These are phyloP conservation scores for Cryphonectria japonica DNA, from an alignment of 2,329 filamentous ascomycete species.

Conservation along the genomic window DNA sequence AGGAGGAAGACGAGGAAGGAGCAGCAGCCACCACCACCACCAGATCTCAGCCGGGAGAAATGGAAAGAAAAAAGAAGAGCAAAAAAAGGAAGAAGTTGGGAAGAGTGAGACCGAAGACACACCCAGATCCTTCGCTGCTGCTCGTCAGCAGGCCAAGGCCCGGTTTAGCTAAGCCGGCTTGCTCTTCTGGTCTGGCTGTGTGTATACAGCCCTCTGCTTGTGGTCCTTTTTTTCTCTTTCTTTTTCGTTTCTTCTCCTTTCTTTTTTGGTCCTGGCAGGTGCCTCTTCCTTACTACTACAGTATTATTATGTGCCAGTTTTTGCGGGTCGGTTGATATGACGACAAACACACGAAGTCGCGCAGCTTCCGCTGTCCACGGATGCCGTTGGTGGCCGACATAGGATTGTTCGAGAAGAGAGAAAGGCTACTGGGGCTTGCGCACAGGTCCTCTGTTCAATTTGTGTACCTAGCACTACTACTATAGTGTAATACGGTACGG, in stretches of 20 bases:
- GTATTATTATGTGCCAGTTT: too few relatives aligned
- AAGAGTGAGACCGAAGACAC: conserved; percentile 9
- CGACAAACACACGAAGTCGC: neutral
- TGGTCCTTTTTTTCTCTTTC: neutral
- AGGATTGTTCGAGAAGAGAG: neutral
- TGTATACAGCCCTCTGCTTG: neutral
- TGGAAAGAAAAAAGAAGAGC: neutral
- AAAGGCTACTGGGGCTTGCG: neutral
- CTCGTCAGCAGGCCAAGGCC: conserved; percentile 23
- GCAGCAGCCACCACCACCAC: neutral
- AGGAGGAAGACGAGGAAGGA: neutral
- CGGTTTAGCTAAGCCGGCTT: conserved; percentile 20
- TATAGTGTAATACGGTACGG: neutral
- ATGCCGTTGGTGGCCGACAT: neutral
- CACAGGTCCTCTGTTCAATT: neutral
- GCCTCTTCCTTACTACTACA: neutral
- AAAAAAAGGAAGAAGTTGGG: neutral
- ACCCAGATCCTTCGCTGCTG: conserved; percentile 13
- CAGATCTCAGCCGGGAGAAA: neutral
- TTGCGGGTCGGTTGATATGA: neutral
- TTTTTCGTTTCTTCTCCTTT: neutral
- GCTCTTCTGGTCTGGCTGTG: conserved; percentile 27
- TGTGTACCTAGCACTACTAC: neutral
- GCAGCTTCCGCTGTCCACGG: neutral
- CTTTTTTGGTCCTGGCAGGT: neutral